Evolutionary conservation across 2,329 filamentous ascomycete genomes (phyloP), one percentile per base, ranked within the genome.

Genomic region (Cladophialophora psammophila): DNA sequence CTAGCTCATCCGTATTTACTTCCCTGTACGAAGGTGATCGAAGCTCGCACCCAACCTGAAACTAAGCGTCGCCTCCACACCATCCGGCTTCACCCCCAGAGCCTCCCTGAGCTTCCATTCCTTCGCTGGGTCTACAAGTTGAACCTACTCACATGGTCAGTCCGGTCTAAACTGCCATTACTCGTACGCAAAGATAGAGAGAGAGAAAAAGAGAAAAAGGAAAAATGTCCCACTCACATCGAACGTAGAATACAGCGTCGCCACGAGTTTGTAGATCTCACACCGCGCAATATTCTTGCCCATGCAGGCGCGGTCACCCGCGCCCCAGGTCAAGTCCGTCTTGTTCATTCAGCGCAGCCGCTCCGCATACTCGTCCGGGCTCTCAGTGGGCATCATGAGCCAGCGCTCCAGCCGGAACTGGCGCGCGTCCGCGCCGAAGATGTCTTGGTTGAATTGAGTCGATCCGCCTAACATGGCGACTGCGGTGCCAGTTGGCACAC

Each of bases 21-120:
- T 9, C 4, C 7, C 18, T 3, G 1, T 26, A 20, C 18, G 42
- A 48, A 48, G n/a, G 7, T 48, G 42, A 2, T 48, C n/a, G 42
- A 55, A 26, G 2, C 53, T 55, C 26, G 78, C 45, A 84, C 85
- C 65, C 82, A 84, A 10, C 79, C 80, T 0, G 78, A 80, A 54
- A 75, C 75, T 1, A 72, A 74, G 60, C 67, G 74, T 3, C 79
- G 79, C 61, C 75, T 80, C 15, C 64, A 76, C 54, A 76, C 76
- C 67, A 80, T 75, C 66, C 72, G 77, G 53, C 5, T 55, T 55
- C 1, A 55, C 26, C 32, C 35, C 56, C 2, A 59, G 35, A 59
- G 56, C 56, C 56, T 59, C 56, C 18, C 56, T 59, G 35, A 59
- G 15, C 56, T 38, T 59, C 56, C 56, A 59, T 48, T 59, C 56